Evolutionary conservation across 345 rosid genomes (phyloP).

Genomic region (Citrus sinensis): DNA sequence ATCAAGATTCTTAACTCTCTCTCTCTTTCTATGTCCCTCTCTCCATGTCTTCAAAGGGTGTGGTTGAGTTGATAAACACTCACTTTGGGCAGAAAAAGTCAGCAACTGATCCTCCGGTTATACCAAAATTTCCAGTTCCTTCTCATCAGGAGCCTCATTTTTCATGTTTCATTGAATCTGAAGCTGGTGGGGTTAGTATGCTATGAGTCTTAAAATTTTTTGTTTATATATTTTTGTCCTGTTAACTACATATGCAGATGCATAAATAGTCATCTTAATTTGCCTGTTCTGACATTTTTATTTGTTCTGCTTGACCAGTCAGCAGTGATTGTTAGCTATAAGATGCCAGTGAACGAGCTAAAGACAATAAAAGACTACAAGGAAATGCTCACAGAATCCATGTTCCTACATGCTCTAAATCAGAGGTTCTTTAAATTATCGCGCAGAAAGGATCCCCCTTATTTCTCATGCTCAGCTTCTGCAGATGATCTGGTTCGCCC

Average conservation of each 20-base stretch:
- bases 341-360: slow-evolving; percentile 61
- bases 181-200: slow-evolving; percentile 85
- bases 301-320: slow-evolving; percentile 51
- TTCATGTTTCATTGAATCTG: slow-evolving; percentile 85
- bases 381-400: slow-evolving; percentile 73
- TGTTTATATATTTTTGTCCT: not conserved
- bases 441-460: slow-evolving; percentile 74
- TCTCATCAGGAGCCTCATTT: slow-evolving; percentile 72
- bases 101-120: slow-evolving; percentile 35
- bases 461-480: slow-evolving; percentile 86
- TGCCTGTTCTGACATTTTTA: slow-evolving; percentile 13
- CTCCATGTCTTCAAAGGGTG: slow-evolving; percentile 42
- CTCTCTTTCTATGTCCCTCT: not conserved
- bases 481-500: slow-evolving; percentile 75
- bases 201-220: slow-evolving; percentile 3
- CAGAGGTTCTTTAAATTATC: slow-evolving; percentile 87
- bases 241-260: not conserved
- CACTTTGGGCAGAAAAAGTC: slow-evolving; percentile 65
- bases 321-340: slow-evolving; percentile 84
- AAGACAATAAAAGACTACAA: slow-evolving; percentile 79
- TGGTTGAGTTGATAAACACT: slow-evolving; percentile 72
- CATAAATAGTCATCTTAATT: not conserved
- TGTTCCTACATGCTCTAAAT: slow-evolving; percentile 80
- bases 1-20: slow-evolving; percentile 17
- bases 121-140: slow-evolving; percentile 70